phyloP scores from a whole-genome alignment of 2,329 filamentous ascomycete species.

The Beauveria asiatica region DNA sequence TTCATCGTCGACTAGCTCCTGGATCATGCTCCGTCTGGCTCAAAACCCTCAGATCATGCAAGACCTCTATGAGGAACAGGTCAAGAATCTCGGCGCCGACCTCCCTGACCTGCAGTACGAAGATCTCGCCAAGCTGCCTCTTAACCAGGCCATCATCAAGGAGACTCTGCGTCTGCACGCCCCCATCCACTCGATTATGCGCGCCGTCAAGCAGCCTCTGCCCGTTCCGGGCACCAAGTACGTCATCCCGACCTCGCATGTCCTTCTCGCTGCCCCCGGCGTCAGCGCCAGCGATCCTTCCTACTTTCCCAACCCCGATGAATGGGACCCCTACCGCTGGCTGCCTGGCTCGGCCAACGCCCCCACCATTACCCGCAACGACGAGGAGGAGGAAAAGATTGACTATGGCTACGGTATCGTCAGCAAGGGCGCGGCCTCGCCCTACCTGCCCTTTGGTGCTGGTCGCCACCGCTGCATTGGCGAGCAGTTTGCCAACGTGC shows the following conservation, averaged over 20 bases:
- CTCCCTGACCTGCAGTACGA: conserved; percentile 71
- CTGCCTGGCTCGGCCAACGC: conserved; percentile 53
- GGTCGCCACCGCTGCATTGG: conserved; percentile 92
- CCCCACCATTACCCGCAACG: conserved; percentile 36
- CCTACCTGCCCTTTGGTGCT: conserved; percentile 90
- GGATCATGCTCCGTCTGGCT: conserved; percentile 77
- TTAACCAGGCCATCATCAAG: conserved; percentile 80
- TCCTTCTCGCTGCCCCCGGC: conserved; percentile 76
- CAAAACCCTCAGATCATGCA: conserved; percentile 69
- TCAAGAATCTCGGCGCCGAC: conserved; percentile 61
- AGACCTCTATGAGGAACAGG: conserved; percentile 77
- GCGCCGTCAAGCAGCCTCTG: conserved; percentile 84
- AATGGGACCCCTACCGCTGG: conserved; percentile 92
- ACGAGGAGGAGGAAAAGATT: conserved; percentile 63
- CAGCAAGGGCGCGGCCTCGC: conserved; percentile 80
- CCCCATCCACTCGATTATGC: conserved; percentile 91
- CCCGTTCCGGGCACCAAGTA: conserved; percentile 74
- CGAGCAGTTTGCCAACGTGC: conserved; percentile 91
- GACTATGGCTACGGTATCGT: conserved; percentile 93
- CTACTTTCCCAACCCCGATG: conserved; percentile 73
- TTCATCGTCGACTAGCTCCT: conserved; percentile 73
- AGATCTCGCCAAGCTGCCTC: conserved; percentile 65
- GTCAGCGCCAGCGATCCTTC: conserved; percentile 63
- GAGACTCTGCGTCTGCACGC: conserved; percentile 87
- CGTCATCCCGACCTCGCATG: conserved; percentile 71